Evolutionary conservation across 1,284 basidiomycete species (phyloP), one percentile per base, ranked within the genome.

Genomic region (Coniophora puteana): DNA sequence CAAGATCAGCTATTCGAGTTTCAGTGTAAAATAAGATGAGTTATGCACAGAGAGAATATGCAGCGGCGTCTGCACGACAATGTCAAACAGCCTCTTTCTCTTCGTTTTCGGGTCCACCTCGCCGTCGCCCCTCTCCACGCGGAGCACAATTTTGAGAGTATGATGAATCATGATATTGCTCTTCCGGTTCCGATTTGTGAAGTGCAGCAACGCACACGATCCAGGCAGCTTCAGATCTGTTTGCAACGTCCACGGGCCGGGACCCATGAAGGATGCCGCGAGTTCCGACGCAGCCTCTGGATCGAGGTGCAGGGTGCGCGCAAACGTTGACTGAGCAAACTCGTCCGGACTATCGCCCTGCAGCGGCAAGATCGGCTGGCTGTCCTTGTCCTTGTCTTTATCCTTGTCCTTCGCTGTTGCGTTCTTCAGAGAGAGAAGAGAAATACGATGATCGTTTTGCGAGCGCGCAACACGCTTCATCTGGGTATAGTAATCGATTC

Each of bases 21-120:
- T 25, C 4, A 12, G 16, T 39, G 10, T 16, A 30, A 36, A 16
- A 24, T 11, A 37, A 30, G 31, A 23, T 4, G 20, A 11, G 21
- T 22, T 30, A 65, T 85, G 68, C 45, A 90, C 89, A 7, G 88
- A 89, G 39, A 91, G 73, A 42, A 92, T 79, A 42, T 84, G 78
- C 21, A 93, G 72, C 0, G 90, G 89, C 0, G 80, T 79, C 54
- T 91, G 89, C 42, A 98, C 83, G 37, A 93, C 84, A 52, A 98
- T 93, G 63, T 97, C 94, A 63, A 89, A 93, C 55, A 88, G 63
- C 62, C 91, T 93, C 47, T 80, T 72, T 58, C 78, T 84, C 29
- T 85, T 76, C 4, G 71, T 80, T 59, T 80, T 83, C 12, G 74
- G 53, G 52, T 91, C 89, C 6, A 73, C 69, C 20, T 64, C 48